phyloP scores from a whole-genome alignment of 2,329 filamentous ascomycete species.

The Sporothrix brasiliensis region DNA sequence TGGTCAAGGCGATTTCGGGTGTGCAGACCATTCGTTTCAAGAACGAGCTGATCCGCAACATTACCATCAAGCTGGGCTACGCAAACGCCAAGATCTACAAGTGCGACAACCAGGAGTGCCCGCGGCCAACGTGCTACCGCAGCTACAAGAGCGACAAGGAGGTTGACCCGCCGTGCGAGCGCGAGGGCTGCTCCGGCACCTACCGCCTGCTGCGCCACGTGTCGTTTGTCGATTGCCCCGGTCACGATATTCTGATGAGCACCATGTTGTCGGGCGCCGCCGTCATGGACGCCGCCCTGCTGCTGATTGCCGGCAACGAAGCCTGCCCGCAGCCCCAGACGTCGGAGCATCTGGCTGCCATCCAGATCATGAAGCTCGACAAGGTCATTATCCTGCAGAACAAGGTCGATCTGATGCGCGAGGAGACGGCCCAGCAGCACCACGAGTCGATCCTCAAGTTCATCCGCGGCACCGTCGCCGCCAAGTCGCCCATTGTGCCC shows the following conservation, averaged over 20 bases:
- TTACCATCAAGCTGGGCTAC: slow-evolving; percentile 99
- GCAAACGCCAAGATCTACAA: slow-evolving; percentile 99
- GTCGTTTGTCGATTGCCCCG: slow-evolving; percentile 98
- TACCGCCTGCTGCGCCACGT: slow-evolving; percentile 91
- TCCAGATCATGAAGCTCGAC: slow-evolving; percentile 99
- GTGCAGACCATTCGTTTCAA: slow-evolving; percentile 99
- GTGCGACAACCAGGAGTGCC: slow-evolving; percentile 90
- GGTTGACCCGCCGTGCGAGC: slow-evolving; percentile 92
- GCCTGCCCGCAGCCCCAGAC: slow-evolving; percentile 97
- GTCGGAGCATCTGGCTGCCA: slow-evolving; percentile 96
- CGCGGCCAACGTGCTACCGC: slow-evolving; percentile 90
- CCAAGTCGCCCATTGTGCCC: slow-evolving; percentile 91
- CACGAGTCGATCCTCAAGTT: slow-evolving; percentile 98
- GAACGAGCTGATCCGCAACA: slow-evolving; percentile 98
- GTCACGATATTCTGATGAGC: slow-evolving; percentile 99
- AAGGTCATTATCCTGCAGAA: slow-evolving; percentile 99
- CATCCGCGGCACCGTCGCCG: slow-evolving; percentile 94
- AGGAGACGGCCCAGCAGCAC: slow-evolving; percentile 90
- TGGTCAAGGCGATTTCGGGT: slow-evolving; percentile 98
- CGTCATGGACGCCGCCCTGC: slow-evolving; percentile 97
- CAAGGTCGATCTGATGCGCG: slow-evolving; percentile 98
- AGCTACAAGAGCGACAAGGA: slow-evolving; percentile 99
- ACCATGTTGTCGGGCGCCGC: slow-evolving; percentile 99
- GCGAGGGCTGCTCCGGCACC: slow-evolving; percentile 83
- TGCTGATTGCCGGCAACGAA: slow-evolving; percentile 98